Evolutionary conservation across 2,329 filamentous ascomycete species (phyloP).

Genomic region (Trichophyton verrucosum): DNA sequence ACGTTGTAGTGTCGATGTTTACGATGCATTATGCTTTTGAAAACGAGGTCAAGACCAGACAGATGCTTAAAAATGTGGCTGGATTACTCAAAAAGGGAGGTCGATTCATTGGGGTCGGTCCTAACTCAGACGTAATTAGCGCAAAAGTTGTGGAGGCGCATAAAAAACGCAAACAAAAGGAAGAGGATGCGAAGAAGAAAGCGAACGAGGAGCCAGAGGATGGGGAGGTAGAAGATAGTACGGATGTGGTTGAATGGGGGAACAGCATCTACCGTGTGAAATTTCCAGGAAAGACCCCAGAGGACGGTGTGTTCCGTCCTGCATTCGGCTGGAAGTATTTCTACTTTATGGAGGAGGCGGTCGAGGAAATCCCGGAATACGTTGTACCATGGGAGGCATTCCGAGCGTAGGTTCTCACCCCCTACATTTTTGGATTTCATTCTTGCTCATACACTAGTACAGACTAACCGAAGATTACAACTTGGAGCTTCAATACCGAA

Average conservation of each 20-base stretch:
- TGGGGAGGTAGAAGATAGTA: slow-evolving; percentile 47
- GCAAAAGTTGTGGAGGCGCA: slow-evolving; percentile 67
- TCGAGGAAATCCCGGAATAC: slow-evolving; percentile 92
- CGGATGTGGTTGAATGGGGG: slow-evolving; percentile 65
- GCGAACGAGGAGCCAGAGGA: slow-evolving; percentile 29
- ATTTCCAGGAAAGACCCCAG: slow-evolving; percentile 70
- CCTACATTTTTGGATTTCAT: neutral
- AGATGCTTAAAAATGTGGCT: slow-evolving; percentile 87
- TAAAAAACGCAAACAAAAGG: slow-evolving; percentile 38
- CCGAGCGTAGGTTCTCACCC: slow-evolving; percentile 47
- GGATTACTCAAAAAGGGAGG: slow-evolving; percentile 86
- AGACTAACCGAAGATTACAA: slow-evolving; percentile 87
- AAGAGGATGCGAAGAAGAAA: slow-evolving; percentile 24
- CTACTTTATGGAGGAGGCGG: slow-evolving; percentile 90
- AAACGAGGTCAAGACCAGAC: slow-evolving; percentile 73
- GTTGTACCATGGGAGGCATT: slow-evolving; percentile 98
- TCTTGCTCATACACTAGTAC: neutral
- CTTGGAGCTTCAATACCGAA: slow-evolving; percentile 86
- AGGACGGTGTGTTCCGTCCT: slow-evolving; percentile 82
- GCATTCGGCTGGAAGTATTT: slow-evolving; percentile 97
- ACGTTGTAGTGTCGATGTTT: slow-evolving; percentile 98
- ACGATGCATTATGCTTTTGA: slow-evolving; percentile 99
- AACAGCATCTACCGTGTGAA: slow-evolving; percentile 86
- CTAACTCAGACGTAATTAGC: slow-evolving; percentile 87
- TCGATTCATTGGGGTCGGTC: slow-evolving; percentile 85